Evolutionary conservation across 106 monocot genomes (phyloP), one percentile per base, ranked within the genome.

Genomic region (Dioscorea dumetorum): DNA sequence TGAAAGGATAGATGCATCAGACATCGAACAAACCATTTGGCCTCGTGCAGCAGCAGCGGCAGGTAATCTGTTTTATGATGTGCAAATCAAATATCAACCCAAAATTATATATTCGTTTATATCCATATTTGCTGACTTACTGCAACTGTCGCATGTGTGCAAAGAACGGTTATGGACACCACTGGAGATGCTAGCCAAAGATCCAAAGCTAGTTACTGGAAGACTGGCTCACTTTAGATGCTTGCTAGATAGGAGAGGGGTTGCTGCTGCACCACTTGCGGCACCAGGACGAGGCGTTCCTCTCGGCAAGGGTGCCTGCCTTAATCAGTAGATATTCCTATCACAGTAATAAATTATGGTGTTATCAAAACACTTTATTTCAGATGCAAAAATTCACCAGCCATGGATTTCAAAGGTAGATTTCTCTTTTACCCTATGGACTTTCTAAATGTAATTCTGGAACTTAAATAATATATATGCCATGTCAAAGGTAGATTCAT

Each of bases 41-140:
- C 95, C 95, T n/a, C 85, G 95, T 48, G 95, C 91, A 18, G 95
- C 95, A 10, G 95, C 95, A 34, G 91, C 95, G 32, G 95, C 95
- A 81, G 94, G 94, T 94, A 87, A 57, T 33, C 60, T 54, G 54
- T 18, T 28, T 28, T 28, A 28, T 28, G 3, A 10, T 5, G 6
- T 41, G 5, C 41, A 41, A 6, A 41, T 41, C 5, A 41, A 41
- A 10, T 41, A 41, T 41, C 41, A 41, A 41, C 9, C 0, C 10
- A 8, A 41, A 41, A 8, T 41, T 41, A 41, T 41, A 28, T 28
- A 28, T 28, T 1, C 28, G n/a, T 28, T 28, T 28, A 3, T 28
- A 28, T 28, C 28, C 28, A 28, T 28, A 3, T 28, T 28, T 28
- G 3, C 3, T 6, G 41, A 41, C 9, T 0, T 41, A 41, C 10